phyloP scores from a whole-genome alignment of 2,329 filamentous ascomycete genomes.

The Pseudodiploospora longispora region DNA sequence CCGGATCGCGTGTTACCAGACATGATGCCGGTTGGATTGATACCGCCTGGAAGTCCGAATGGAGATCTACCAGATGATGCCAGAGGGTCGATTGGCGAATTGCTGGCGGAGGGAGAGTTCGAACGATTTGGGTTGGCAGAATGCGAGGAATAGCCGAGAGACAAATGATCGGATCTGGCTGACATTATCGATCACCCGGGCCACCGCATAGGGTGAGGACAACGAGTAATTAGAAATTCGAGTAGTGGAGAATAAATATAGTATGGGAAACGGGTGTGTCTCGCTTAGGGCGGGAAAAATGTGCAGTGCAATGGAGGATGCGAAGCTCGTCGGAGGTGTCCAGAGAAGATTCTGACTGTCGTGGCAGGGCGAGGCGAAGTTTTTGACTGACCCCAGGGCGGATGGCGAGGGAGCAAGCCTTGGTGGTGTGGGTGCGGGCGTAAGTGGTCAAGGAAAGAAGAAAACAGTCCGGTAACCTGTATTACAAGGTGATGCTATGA shows the following conservation, averaged over 20 bases:
- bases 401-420: conserved; percentile 1
- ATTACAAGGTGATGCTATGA: conserved; percentile 26
- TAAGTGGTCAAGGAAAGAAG: neutral
- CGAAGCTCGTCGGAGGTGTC: conserved; percentile 6
- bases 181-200: conserved; percentile 86
- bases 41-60: conserved; percentile 58
- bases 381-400: conserved; percentile 2
- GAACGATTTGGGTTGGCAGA: conserved; percentile 59
- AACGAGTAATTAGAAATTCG: conserved; percentile 1
- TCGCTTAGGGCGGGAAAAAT: conserved; percentile 2
- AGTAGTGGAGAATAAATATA: neutral
- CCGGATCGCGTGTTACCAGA: conserved; percentile 61
- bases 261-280: neutral
- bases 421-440: neutral
- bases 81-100: conserved; percentile 70
- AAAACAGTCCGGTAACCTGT: conserved; percentile 20
- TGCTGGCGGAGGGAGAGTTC: conserved; percentile 70
- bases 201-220: conserved; percentile 36
- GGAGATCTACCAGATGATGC: conserved; percentile 59
- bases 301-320: conserved; percentile 5
- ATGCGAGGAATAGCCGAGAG: conserved; percentile 71
- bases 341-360: conserved; percentile 5
- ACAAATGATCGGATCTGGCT: conserved; percentile 80
- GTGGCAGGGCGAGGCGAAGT: conserved; percentile 6
- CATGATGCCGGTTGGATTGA: conserved; percentile 53